These are phyloP conservation scores for Epichloe baconii DNA, from an alignment of 2,329 filamentous ascomycete species.

Conservation along the genomic window DNA sequence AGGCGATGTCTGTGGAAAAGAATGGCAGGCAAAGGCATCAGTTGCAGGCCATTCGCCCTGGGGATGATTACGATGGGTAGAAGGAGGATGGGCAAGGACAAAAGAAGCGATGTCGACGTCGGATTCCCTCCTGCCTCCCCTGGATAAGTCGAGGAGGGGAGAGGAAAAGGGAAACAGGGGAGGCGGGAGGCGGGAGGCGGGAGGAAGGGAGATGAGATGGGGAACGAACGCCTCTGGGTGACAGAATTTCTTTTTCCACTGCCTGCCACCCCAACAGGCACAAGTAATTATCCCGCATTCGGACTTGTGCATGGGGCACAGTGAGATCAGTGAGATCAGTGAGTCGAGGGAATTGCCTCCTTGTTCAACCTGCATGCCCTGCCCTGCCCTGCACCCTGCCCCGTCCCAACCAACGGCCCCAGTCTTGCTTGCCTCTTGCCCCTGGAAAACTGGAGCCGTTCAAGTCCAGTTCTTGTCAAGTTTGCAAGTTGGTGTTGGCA, in stretches of 20 bases:
- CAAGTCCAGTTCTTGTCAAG: neutral
- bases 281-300: neutral
- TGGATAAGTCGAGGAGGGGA: neutral
- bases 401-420: neutral
- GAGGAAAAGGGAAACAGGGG: neutral
- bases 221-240: neutral
- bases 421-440: neutral
- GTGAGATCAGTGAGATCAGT: no score
- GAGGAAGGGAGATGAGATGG: neutral
- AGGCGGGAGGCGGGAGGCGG: no score
- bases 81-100: neutral
- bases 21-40: neutral
- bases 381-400: neutral
- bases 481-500: no score
- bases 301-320: neutral
- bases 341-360: no score
- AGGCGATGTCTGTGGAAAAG: neutral
- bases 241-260: neutral
- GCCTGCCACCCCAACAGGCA: neutral
- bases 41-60: neutral
- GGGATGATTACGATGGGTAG: neutral
- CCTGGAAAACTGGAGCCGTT: constrained; percentile 1
- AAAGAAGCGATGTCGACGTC: neutral
- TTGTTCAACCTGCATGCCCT: no score
- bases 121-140: neutral